Evolutionary conservation across 2,329 filamentous ascomycete genomes (phyloP), one percentile per base, ranked within the genome.

Genomic region (Alternaria panax): DNA sequence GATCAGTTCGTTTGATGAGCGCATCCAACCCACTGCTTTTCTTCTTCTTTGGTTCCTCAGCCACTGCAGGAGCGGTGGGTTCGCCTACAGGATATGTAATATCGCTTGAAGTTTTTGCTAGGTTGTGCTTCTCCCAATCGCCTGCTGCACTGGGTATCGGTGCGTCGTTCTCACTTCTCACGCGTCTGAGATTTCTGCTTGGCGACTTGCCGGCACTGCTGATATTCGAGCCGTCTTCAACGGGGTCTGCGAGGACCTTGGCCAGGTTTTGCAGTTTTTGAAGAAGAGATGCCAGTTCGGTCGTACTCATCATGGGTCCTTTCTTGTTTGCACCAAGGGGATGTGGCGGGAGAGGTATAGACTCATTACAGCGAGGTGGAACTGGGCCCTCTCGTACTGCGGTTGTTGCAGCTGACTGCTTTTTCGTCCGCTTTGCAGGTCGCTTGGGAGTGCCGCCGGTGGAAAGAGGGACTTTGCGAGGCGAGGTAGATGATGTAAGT

Each of bases 131-230:
- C 40, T 75, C 75, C 75, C 75, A 76, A 7, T 67, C 67, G 2
- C 68, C 65, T 34, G 68, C 67, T 12, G 65, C 62, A 22, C 68
- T 71, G 2, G 74, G 72, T 16, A 76, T 73, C 0, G 72, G 72
- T 2, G 73, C 72, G 32, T 77, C 75, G 42, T 76, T 77, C 30
- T 70, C 73, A 47, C 71, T 74, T 24, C 69, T 57, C 1, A 74
- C 69, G 32, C 75, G 73, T 27, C 67, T 57, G 45, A 75, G 71
- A 9, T 60, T 66, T 41, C 68, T 65, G 11, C 53, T 59, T 1
- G 66, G 63, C 3, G 59, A 52, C 43, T 60, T 65, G n/a, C 24
- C 27, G 7, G 54, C 43, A 4, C 11, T 28, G 5, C 42, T 50
- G 4, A 38, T 24, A 8, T 58, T 57, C 5, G 47, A 25, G 7